These are phyloP conservation scores for Tieghemostelium lacteum DNA, from an alignment of 78 protist genomes.

Conservation along the genomic window DNA sequence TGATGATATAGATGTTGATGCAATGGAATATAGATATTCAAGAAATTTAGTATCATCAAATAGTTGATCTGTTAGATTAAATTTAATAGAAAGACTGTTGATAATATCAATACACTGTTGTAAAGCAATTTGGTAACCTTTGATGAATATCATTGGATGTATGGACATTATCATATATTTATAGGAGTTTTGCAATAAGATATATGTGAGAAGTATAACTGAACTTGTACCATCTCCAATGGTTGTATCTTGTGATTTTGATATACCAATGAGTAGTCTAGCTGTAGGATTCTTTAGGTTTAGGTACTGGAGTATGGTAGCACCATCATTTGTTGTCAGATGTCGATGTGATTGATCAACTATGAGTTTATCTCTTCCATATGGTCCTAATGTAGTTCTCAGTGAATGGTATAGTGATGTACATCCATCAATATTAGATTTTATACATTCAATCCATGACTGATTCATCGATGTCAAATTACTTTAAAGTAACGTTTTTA, in stretches of 20 bases:
- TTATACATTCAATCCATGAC: background rate
- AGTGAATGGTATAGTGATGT: background rate
- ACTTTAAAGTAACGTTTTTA: too few relatives aligned
- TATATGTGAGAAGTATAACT: slow-evolving; percentile 53
- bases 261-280: slow-evolving; percentile 18
- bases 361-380: slow-evolving; percentile 67
- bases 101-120: slow-evolving; percentile 21
- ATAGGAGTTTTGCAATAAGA: slow-evolving; percentile 13
- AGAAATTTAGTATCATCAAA: slow-evolving; percentile 7
- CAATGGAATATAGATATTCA: slow-evolving; percentile 26
- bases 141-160: slow-evolving; percentile 27
- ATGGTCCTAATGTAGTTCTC: slow-evolving; percentile 54
- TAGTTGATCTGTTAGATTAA: background rate
- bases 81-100: slow-evolving; percentile 5
- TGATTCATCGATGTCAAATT: background rate
- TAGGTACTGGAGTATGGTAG: slow-evolving; percentile 39
- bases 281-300: slow-evolving; percentile 36
- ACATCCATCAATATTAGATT: slow-evolving; percentile 36
- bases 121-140: slow-evolving; percentile 52
- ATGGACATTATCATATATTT: slow-evolving; percentile 19
- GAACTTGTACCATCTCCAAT: slow-evolving; percentile 74
- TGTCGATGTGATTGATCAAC: slow-evolving; percentile 14
- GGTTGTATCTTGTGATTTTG: slow-evolving; percentile 56
- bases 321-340: slow-evolving; percentile 64
- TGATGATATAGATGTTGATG: slow-evolving; percentile 69